Base-by-base conservation (phyloP, 164 flowering plant genomes). In the Chimonanthus praecox region DNA sequence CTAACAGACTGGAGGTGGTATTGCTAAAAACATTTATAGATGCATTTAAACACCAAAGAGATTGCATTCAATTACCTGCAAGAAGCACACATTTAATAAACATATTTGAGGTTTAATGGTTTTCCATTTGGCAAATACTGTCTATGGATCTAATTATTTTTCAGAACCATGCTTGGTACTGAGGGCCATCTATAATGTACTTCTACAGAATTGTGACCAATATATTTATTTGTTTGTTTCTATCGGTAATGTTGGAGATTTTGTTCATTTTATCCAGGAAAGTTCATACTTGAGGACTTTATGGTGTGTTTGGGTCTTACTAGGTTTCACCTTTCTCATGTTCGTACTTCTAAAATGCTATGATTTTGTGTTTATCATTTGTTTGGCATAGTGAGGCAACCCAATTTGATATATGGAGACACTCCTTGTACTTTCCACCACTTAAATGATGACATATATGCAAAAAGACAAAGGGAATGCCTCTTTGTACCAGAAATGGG, bases 1-100 rank as follows among this genome's bases (percentile, higher is more conserved):
- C 90, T 1, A 76, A 60, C 72, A 87, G 85, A 83, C 44, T 76
- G 50, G 92, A 92, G 97, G 99, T 93, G 73, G 9, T 21, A 5
- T 15, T 66, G 3, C 49, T 65, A 33, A 68, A 45, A 45, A 46
- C 16, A 18, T 18, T 45, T 66, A 44, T 21, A 33, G 44, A 63
- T 63, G 66, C 46, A 63, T 33, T 63, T 7, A 5, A 58, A 33
- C 11, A 18, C 44, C 21, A 63, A 21, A 63, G 66, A 63, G 43
- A 63, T 20, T 33, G 66, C 20, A 21, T 18, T 10, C 33, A 33
- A 33, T 33, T 7, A 33, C 18, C 44, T 18, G 44, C 33, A 8
- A 63, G 66, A 33, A 63, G 44, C 45, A 33, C 21, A 33, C 66
- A 63, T 7, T 63, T 33, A 21, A 63, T 63, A 63, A 63, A 63